Evolutionary conservation across 164 flowering plant genomes (phyloP).

Genomic region (Magnolia changhungtana): DNA sequence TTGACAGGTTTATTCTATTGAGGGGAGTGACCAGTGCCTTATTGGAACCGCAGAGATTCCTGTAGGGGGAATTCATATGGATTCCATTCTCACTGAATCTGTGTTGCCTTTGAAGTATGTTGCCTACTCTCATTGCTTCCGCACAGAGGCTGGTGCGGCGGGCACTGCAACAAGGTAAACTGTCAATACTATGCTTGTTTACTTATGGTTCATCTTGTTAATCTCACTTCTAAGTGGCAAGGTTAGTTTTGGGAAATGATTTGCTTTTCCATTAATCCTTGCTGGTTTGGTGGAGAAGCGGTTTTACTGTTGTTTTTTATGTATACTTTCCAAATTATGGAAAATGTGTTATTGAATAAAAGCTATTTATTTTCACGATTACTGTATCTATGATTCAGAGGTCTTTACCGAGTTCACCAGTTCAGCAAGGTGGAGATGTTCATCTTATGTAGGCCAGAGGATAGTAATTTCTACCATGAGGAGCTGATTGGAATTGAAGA

Average conservation of each 20-base stretch:
- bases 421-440: conserved; percentile 98
- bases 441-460: conserved; percentile 84
- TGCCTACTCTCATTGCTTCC: conserved; percentile 89
- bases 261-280: background rate
- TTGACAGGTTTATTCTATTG: conserved; percentile 81
- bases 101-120: conserved; percentile 80
- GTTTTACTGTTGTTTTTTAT: too few relatives aligned
- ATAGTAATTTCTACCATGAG: conserved; percentile 69
- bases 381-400: conserved; percentile 48
- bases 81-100: conserved; percentile 76
- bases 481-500: conserved; percentile 84
- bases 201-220: background rate
- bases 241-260: background rate
- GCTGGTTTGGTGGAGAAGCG: background rate
- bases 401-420: conserved; percentile 96
- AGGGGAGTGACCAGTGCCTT: conserved; percentile 89
- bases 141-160: conserved; percentile 95
- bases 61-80: conserved; percentile 97
- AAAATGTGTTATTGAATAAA: background rate
- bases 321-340: background rate
- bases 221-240: background rate
- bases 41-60: conserved; percentile 99
- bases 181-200: background rate
- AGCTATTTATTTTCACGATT: background rate
- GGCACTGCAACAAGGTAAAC: conserved; percentile 77